phyloP scores from a whole-genome alignment of 768 basidiomycete genomes.

The Naganishia kalamii region DNA sequence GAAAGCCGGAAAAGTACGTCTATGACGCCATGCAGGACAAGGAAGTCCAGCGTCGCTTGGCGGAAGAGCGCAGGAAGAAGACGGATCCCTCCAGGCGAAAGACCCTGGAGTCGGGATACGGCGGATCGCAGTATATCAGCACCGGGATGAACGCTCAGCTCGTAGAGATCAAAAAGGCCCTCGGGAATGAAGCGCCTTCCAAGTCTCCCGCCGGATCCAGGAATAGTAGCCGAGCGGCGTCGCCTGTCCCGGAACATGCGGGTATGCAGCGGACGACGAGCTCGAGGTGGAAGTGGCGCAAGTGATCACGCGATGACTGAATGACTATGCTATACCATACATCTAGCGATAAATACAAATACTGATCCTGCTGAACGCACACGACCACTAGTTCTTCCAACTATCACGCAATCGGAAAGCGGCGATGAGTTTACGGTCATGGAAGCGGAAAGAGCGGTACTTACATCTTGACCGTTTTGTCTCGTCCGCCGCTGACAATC shows the following conservation, averaged over 20 bases:
- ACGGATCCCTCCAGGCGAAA: background rate
- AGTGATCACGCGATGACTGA: background rate
- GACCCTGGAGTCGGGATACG: slow-evolving; percentile 6
- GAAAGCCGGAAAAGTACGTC: slow-evolving; percentile 61
- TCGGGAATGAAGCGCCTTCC: background rate
- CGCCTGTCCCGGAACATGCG: slow-evolving; percentile 1
- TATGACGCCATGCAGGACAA: slow-evolving; percentile 61
- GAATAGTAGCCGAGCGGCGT: background rate
- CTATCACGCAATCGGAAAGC: background rate
- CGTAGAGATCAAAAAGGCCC: background rate
- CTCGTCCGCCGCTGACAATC: slow-evolving; percentile 92
- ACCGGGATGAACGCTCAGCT: background rate
- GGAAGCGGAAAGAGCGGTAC: background rate
- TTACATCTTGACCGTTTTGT: slow-evolving; percentile 86
- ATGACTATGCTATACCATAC: background rate
- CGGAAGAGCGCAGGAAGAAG: background rate
- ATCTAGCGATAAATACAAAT: background rate
- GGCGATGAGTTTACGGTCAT: background rate
- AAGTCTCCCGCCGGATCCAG: background rate
- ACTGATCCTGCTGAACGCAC: background rate
- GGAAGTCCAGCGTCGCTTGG: slow-evolving; percentile 3
- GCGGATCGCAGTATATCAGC: slow-evolving; percentile 9
- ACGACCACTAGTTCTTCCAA: slow-evolving; percentile 15
- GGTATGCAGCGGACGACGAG: background rate
- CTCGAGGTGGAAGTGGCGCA: slow-evolving; percentile 14